Conservation (phyloP, 345 rosid species). For the Corchorus olitorius region DNA sequence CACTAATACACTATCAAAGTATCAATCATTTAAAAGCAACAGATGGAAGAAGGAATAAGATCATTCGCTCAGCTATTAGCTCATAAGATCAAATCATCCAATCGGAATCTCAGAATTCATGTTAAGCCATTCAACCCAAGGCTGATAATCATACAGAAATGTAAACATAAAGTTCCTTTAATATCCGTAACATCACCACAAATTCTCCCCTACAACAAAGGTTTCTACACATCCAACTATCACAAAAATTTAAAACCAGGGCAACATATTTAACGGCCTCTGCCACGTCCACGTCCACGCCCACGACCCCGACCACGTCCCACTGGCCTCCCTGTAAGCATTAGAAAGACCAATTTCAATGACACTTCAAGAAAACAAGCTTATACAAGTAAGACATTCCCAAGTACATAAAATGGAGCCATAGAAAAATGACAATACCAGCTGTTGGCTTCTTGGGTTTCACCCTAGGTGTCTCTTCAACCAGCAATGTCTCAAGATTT, state of each 20-base stretch:
- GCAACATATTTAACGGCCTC: conserved; percentile 64
- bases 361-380: conserved; percentile 9
- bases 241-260: conserved; percentile 25
- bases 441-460: conserved; percentile 97
- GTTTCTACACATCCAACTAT: conserved; percentile 31
- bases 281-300: conserved; percentile 87
- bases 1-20: no score
- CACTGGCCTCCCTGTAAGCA: conserved; percentile 70
- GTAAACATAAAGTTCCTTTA: conserved; percentile 21
- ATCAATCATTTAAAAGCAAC: background rate
- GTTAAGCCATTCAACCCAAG: conserved; percentile 3
- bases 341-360: conserved; percentile 11
- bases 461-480: conserved; percentile 92
- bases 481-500: conserved; percentile 94
- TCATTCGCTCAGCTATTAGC: background rate
- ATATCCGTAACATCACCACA: conserved; percentile 17
- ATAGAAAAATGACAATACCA: conserved; percentile 44
- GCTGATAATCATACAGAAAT: background rate
- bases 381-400: conserved; percentile 6
- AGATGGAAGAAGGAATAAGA: background rate
- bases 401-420: background rate
- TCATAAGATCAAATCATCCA: background rate
- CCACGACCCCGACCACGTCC: conserved; percentile 94
- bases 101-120: background rate
- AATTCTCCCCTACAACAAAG: conserved; percentile 35